Base-by-base conservation (phyloP, 495 filamentous ascomycete genomes). In the Xylona heveae region DNA sequence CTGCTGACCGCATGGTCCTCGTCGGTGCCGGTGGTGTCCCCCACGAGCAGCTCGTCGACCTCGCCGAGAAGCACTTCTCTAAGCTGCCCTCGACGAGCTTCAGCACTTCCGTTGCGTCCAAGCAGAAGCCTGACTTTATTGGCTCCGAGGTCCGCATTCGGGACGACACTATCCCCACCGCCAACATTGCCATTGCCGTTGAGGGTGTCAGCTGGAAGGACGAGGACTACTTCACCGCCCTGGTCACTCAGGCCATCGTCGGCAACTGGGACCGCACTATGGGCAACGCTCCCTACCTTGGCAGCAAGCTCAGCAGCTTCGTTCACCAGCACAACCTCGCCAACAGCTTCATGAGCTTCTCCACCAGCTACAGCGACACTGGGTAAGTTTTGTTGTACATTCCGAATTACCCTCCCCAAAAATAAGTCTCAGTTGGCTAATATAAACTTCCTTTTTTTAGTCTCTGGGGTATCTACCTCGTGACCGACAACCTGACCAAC, bases 331-430 rank as follows among this genome's bases (percentile, higher is more conserved):
- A 95, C 58, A 71, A 82, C 48, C 70, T 99, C 31, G 85, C 85
- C 48, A 99, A 88, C 61, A 91, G 81, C 66, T 95, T 92, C 71
- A 99, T 99, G 88, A 85, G 78, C 68, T 99, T 99, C 62, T 92
- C 81, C 44, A 99, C 88, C 28, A 92, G 81, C 63, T 99, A 99
- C 61, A 92, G 80, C 51, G 88, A 99, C 58, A 95, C 88, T 51
- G 88, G 84, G 83, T 93, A 68, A 61, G 68, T 43, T 29, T 39
- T 37, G 1, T 17, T 16, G 16, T 29, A 10, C 27, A 5, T 33
- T 21, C 16, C 21, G 5, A 26, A 4, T 23, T 18, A 21, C 5
- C 30, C 19, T 36, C 12, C 7, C 15, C 4, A 13, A 24, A 10
- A 19, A 13, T n/a, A n/a, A 13, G 6, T 26, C 17, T 0, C 25